Evolutionary conservation across 306 rosid species (phyloP).

Genomic region (Prunus mongolica): DNA sequence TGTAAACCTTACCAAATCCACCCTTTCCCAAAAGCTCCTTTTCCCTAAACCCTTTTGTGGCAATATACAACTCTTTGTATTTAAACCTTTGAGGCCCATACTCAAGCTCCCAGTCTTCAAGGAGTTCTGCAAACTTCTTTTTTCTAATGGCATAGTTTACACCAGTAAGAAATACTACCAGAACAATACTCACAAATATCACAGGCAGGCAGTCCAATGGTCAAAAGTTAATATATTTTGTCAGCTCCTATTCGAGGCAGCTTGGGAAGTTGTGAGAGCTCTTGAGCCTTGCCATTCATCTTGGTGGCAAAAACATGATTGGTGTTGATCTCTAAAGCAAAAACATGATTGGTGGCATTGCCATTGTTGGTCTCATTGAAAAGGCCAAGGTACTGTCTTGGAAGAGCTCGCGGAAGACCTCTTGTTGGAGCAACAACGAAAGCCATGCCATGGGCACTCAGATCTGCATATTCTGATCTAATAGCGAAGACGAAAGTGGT

Average conservation of each 20-base stretch:
- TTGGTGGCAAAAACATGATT: conserved; percentile 46
- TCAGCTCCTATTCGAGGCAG: conserved; percentile 23
- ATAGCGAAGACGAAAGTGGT: conserved; percentile 59
- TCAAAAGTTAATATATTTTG: not conserved
- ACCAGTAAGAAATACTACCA: conserved; percentile 9
- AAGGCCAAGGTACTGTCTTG: conserved; percentile 53
- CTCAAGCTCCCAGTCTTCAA: conserved; percentile 40
- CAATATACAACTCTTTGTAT: conserved; percentile 30
- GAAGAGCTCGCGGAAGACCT: conserved; percentile 34
- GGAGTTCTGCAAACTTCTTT: conserved; percentile 25
- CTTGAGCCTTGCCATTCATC: conserved; percentile 43
- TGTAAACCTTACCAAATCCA: conserved; percentile 36
- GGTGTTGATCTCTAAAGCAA: conserved; percentile 64
- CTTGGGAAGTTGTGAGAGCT: conserved; percentile 43
- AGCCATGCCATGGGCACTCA: conserved; percentile 60
- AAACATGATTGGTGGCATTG: conserved; percentile 28
- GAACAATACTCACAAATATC: not conserved
- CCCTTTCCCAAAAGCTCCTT: conserved; percentile 26
- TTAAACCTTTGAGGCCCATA: conserved; percentile 36
- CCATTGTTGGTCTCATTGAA: conserved; percentile 45
- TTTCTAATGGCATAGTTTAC: conserved; percentile 18
- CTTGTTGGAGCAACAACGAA: conserved; percentile 49
- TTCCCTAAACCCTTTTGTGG: conserved; percentile 38
- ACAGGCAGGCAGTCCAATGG: conserved; percentile 24
- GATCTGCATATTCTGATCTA: conserved; percentile 25